Evolutionary conservation across 2,329 filamentous ascomycete species (phyloP).

Genomic region (Triangularia setosa): DNA sequence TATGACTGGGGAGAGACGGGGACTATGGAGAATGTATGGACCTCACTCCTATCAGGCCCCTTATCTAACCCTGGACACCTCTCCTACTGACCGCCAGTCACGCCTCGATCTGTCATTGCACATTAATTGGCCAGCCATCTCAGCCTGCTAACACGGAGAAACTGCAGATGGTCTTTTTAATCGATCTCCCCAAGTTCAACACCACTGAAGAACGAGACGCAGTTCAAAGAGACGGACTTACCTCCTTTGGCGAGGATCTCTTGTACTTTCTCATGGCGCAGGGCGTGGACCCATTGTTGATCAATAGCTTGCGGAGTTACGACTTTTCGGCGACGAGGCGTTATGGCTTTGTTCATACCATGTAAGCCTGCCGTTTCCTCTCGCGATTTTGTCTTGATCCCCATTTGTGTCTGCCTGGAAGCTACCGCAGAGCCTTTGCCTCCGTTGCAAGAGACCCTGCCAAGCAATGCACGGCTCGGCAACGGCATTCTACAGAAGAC

Average conservation of each 20-base stretch:
- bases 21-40: constrained; percentile 72
- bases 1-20: constrained; percentile 90
- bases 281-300: constrained; percentile 59
- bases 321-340: constrained; percentile 72
- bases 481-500: no score
- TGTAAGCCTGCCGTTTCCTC: constrained; percentile 53
- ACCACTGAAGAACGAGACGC: constrained; percentile 29
- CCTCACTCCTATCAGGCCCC: no score
- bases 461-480: no score
- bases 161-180: constrained; percentile 72
- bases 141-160: constrained; percentile 7
- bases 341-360: constrained; percentile 80
- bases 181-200: constrained; percentile 73
- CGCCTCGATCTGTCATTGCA: not conserved
- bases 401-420: not conserved
- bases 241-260: constrained; percentile 66
- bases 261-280: constrained; percentile 65
- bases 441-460: no score
- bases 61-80: no score
- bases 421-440: no score
- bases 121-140: not conserved
- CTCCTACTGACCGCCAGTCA: no score
- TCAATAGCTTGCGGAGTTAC: constrained; percentile 68
- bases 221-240: constrained; percentile 24
- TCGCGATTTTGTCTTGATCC: no score